Percentiles rank a stretch among this genome's conserved stretches.
Conservation (phyloP, 176 grass and related monocot species). For the Leersia perrieri region DNA sequence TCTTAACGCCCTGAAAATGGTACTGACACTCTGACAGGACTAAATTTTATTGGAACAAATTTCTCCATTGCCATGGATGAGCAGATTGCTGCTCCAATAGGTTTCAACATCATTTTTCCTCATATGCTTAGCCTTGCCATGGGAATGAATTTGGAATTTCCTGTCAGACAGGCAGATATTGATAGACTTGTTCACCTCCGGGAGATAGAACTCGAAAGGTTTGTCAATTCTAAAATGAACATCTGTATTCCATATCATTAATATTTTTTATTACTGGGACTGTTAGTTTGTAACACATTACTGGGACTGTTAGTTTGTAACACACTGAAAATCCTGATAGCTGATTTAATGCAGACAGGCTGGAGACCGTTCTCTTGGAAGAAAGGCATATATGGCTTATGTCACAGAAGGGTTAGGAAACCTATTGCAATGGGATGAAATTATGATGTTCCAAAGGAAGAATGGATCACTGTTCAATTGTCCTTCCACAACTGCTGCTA, state of each 20-base stretch:
- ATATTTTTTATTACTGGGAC: not conserved
- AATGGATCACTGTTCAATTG: slow-evolving; percentile 78
- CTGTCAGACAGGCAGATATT: slow-evolving; percentile 26
- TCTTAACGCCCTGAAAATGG: not conserved
- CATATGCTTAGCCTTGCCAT: slow-evolving; percentile 55
- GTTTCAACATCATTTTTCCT: slow-evolving; percentile 74
- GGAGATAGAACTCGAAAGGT: slow-evolving; percentile 67
- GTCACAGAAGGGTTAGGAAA: slow-evolving; percentile 66
- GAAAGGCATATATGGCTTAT: slow-evolving; percentile 68
- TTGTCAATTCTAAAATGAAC: not conserved
- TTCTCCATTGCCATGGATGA: slow-evolving; percentile 43
- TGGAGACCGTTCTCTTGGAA: slow-evolving; percentile 36
- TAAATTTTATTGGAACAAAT: slow-evolving; percentile 59
- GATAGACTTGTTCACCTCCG: slow-evolving; percentile 21
- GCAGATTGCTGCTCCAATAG: slow-evolving; percentile 47
- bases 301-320: not conserved
- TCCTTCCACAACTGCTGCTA: slow-evolving; percentile 61
- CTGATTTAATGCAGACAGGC: slow-evolving; percentile 36
- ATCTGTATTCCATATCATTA: not conserved
- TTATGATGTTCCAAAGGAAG: slow-evolving; percentile 61
- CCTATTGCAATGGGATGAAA: slow-evolving; percentile 46
- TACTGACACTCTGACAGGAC: slow-evolving; percentile 45
- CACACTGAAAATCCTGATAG: not conserved
- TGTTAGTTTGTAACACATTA: not conserved
- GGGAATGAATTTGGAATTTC: slow-evolving; percentile 53